Conservation (phyloP, 441 rosid genomes). For the Erodium texanum region DNA sequence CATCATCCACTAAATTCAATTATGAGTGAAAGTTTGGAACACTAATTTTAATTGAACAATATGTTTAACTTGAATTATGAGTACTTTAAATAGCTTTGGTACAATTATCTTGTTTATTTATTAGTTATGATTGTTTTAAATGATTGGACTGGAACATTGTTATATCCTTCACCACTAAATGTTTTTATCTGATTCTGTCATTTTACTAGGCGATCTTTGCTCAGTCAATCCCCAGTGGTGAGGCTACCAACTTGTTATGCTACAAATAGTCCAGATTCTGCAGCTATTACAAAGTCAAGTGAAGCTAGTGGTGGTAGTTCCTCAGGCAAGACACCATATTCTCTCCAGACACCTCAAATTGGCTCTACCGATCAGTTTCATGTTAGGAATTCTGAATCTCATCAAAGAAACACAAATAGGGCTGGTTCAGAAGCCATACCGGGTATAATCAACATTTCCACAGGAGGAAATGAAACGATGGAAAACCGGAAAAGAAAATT, state of each 20-base stretch:
- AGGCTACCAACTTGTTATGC: conserved; percentile 29
- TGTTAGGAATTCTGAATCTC: conserved; percentile 21
- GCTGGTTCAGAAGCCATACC: conserved; percentile 24
- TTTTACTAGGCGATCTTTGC: conserved; percentile 72
- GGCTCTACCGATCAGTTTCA: conserved; percentile 21
- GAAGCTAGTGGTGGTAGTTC: conserved; percentile 25
- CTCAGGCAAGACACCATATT: conserved; percentile 31
- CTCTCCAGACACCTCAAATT: conserved; percentile 33
- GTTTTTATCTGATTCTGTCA: no score
- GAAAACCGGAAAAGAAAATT: conserved; percentile 50
- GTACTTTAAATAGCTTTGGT: no score
- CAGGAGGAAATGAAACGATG: conserved; percentile 24
- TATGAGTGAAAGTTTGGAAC: not conserved
- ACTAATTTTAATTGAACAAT: not conserved
- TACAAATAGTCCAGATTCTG: conserved; percentile 31
- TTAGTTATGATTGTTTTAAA: no score
- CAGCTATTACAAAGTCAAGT: conserved; percentile 20
- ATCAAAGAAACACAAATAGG: conserved; percentile 25
- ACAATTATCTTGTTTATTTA: no score
- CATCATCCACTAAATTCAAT: not conserved
- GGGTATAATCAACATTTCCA: conserved; percentile 15
- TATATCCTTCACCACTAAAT: no score
- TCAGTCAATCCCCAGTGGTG: conserved; percentile 75
- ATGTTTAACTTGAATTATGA: not conserved
- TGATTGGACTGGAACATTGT: no score